Evolutionary conservation across 169 alveolate species (phyloP).

Genomic region (Babesia ovis): DNA sequence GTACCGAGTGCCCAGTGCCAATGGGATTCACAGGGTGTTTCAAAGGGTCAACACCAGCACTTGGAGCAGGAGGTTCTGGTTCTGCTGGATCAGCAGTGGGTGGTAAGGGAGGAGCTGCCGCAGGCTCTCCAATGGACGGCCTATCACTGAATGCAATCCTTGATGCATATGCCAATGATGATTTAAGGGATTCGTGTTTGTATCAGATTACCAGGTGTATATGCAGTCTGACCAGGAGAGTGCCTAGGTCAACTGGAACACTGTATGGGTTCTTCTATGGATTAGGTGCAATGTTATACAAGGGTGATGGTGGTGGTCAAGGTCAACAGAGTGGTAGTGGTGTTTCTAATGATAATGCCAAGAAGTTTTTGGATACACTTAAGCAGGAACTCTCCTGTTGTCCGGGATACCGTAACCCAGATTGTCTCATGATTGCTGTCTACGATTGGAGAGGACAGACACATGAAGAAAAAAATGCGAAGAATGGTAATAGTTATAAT

Average conservation of each 20-base stretch:
- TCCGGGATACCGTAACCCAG: no score
- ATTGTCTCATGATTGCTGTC: no score
- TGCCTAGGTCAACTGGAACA: background rate
- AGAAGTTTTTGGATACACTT: background rate
- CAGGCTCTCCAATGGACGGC: background rate
- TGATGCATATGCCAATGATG: background rate
- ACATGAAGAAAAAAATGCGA: no score
- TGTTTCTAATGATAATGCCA: background rate
- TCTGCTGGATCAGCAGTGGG: no score
- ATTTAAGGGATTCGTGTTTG: background rate
- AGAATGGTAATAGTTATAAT: no score
- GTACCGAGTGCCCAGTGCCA: no score
- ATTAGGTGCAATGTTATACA: background rate
- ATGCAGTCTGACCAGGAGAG: no score
- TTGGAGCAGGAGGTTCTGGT: no score
- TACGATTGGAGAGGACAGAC: background rate
- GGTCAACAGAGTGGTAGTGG: background rate
- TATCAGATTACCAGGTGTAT: background rate
- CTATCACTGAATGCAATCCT: background rate
- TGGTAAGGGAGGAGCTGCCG: no score
- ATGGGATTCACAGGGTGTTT: no score
- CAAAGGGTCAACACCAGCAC: no score
- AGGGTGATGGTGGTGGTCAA: background rate
- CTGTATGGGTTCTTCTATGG: background rate
- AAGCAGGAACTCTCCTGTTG: background rate